Evolutionary conservation across 208 protist species (phyloP).

Genomic region (Trypanosoma lewisi): DNA sequence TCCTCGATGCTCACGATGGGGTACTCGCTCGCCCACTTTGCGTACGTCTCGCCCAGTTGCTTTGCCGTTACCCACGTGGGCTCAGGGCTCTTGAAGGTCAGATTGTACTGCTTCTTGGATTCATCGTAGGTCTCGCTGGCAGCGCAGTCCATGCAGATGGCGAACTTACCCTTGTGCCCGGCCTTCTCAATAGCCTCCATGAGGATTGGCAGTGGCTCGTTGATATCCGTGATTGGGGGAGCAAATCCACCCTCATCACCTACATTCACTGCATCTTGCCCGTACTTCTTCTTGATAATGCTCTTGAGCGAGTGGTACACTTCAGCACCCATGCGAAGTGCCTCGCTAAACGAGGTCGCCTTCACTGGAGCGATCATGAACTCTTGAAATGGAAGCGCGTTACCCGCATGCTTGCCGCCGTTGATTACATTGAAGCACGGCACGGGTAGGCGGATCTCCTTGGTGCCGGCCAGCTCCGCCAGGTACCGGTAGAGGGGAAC

Average conservation of each 20-base stretch:
- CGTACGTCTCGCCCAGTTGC: constrained; percentile 93
- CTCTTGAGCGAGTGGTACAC: constrained; percentile 98
- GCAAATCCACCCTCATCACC: constrained; percentile 99
- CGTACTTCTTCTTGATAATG: constrained; percentile 97
- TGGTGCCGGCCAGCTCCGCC: constrained; percentile 88
- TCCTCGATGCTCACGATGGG: constrained; percentile 99
- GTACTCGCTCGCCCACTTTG: constrained; percentile 88
- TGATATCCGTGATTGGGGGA: constrained; percentile 92
- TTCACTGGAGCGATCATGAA: constrained; percentile 99
- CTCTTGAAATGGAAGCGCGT: constrained; percentile 94
- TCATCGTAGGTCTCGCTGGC: constrained; percentile 98
- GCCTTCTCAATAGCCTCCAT: constrained; percentile 96
- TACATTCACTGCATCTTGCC: constrained; percentile 92
- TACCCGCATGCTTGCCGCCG: constrained; percentile 98
- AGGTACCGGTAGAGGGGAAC: constrained; percentile 97
- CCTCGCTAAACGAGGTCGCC: constrained; percentile 94
- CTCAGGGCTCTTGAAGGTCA: constrained; percentile 97
- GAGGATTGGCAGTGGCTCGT: constrained; percentile 97
- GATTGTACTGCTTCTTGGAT: constrained; percentile 93
- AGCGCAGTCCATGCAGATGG: constrained; percentile 99
- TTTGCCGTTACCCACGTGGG: constrained; percentile 67
- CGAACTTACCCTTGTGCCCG: constrained; percentile 94
- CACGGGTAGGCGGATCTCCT: constrained; percentile 85
- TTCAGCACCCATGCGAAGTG: constrained; percentile 95
- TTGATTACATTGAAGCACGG: constrained; percentile 99